Evolutionary conservation across 768 basidiomycete species (phyloP), one percentile per base, ranked within the genome.

Genomic region (Neoboletus magnificus): DNA sequence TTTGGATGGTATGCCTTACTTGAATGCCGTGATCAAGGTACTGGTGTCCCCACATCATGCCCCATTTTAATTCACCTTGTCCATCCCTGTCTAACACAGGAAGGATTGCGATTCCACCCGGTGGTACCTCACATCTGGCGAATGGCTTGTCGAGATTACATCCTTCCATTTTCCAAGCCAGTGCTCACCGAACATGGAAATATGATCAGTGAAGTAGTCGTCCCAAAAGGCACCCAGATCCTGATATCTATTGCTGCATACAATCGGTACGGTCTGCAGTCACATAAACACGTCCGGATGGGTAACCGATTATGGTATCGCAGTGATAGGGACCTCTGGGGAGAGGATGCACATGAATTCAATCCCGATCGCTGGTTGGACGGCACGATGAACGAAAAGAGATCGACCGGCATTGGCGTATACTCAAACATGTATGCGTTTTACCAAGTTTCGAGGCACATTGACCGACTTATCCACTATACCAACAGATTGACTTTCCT

Each of bases 81-180:
- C 12, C 2, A 1, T 23, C 13, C 39, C 12, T 10, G 29, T 30
- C n/a, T 13, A 2, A 41, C 11, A 16, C 46, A 82, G 80, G 81
- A 81, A 68, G 68, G 72, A 4, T 65, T 82, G 48, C 71, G 81
- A 30, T 75, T 69, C 51, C 75, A 79, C 59, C 79, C 82, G 27
- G 76, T 77, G 1, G 62, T 77, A 18, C 77, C 80, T 48, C 75
- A 79, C 18, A 75, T 75, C n/a, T 74, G 78, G 53, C 77, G 86
- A 23, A 67, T 76, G 50, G 76, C 83, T 0, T 71, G 67, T 5
- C 68, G 72, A 30, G 84, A 87, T 62, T 81, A 85, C 48, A 66
- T 83, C 16, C 64, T 89, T 18, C 86, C 86, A 0, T 74, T 89
- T 20, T 79, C 81, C 3, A 76, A 72, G 48, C 82, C 82, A 3